Conservation (phyloP, 2,329 filamentous ascomycete genomes). For the Xylaria sp. region DNA sequence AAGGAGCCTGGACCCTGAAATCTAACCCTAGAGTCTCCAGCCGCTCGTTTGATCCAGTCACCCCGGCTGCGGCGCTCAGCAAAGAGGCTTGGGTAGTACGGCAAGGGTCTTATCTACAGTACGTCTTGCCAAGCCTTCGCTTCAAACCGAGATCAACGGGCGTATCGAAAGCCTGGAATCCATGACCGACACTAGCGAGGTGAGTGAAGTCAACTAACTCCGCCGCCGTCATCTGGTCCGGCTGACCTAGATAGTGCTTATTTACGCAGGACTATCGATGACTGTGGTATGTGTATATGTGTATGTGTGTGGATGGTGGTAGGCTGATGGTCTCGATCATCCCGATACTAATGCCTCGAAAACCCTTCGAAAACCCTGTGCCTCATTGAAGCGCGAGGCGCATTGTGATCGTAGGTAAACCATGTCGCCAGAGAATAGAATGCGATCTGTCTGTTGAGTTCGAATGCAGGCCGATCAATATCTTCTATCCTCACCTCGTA, state of each 20-base stretch:
- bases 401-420: not conserved
- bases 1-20: slow-evolving; percentile 3
- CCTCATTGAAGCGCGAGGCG: not conserved
- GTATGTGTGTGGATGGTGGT: not conserved
- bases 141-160: slow-evolving; percentile 20
- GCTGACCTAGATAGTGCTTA: slow-evolving; percentile 28
- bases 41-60: not conserved
- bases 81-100: not conserved
- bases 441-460: not conserved
- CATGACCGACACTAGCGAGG: slow-evolving; percentile 28
- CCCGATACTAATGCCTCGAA: not conserved
- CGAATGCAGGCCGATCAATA: slow-evolving; percentile 1
- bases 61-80: not conserved
- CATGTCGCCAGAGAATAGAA: not conserved
- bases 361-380: not conserved
- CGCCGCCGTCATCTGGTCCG: slow-evolving; percentile 22
- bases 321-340: not conserved
- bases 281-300: slow-evolving; percentile 14
- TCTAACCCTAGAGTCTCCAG: slow-evolving; percentile 2
- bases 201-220: slow-evolving; percentile 18
- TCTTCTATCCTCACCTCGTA: not conserved
- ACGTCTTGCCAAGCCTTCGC: slow-evolving; percentile 21
- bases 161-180: slow-evolving; percentile 5
- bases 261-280: slow-evolving; percentile 1
- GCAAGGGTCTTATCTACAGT: slow-evolving; percentile 4